Evolutionary conservation across 78 protist genomes (phyloP), one percentile per base, ranked within the genome.

Genomic region (Capsaspora owczarzaki): DNA sequence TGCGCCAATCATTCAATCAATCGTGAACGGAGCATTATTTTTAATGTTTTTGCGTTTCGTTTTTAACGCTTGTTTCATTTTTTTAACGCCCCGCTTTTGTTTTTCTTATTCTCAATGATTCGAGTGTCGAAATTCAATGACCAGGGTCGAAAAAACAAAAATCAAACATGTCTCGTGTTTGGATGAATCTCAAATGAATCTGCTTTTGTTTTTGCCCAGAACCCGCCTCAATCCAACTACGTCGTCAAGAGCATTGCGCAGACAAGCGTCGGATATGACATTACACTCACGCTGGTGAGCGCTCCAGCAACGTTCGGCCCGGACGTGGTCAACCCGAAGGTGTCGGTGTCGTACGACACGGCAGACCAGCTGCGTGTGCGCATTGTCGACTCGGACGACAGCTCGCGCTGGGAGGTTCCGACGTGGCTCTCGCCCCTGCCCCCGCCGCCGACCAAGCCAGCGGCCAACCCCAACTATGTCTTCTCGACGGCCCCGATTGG

Each of bases 351-450:
- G 40, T 14, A 40, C 25, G 76, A 74, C 40, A 74, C 79, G 47
- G 37, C 46, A n/a, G 0, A 47, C 27, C 78, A 80, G 31, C 70
- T 84, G 27, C 80, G 75, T 72, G 47, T 90, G 40, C 79, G 42
- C 51, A 86, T 90, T 29, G 20, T 29, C 33, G 93, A 90, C 71
- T 63, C 89, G n/a, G n/a, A n/a, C 37, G 33, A n/a, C 12, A 76
- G 56, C 31, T 46, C 53, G 37, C 76, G 89, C 35, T 83, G 75
- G 80, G 90, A 86, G 23, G 79, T 82, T 33, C 79, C 86, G 33
- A 25, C 29, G 37, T 33, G 0, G n/a, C 0, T 38, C 43, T 35
- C 16, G 29, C 68, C 61, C 23, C 75, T 23, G 16, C 75, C 46
- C 31, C 53, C 35, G n/a, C 72, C 33, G 33, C 43, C 31, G 49